Evolutionary conservation across 352 stramenopile species (phyloP), one percentile per base, ranked within the genome.

Genomic region (Pythium grandisporangium): DNA sequence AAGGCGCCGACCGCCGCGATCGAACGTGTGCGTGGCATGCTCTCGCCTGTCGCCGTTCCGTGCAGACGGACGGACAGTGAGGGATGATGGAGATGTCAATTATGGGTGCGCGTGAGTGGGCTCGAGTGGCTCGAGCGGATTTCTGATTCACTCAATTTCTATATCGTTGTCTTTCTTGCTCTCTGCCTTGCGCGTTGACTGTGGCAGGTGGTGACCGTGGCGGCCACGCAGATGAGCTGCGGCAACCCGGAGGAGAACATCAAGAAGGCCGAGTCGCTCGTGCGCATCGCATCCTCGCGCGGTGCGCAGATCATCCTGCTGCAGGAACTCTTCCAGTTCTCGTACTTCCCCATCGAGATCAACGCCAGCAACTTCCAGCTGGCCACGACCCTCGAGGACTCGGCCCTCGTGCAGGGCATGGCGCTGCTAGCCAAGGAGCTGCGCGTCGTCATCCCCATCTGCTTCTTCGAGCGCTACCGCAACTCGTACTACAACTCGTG

Each of bases 401-500:
- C 79, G 39, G 67, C 78, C 30, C 61, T 96, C 12, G 70, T 96
- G 26, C 71, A 90, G 46, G 76, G 73, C 26, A 95, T 96, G 72
- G 73, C 84, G 37, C 51, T 84, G 35, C 55, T 96, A 23, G 87
- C 87, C 25, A 90, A 94, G 63, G 85, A 96, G 56, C 63, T 96
- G 23, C 66, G 72, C 24, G 87, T 96, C 35, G 87, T 96, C 6
- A 78, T 96, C 48, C 87, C 85, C 27, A 87, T 96, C 48, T 94
- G 79, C 52, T 96, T 96, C 63, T 96, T 96, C 46, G 87, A 96
- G 61, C 63, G 80, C 10, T 73, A 78, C 59, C 70, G 75, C 44
- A 93, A 95, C 59, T 92, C 84, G 48, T 96, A 91, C 67, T 96
- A 96, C 74, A 96, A 96, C 55, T 94, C 84, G 23, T 85, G 87